These are phyloP conservation scores for Gossypium longicalyx DNA, from an alignment of 345 rosid species.

Conservation along the genomic window DNA sequence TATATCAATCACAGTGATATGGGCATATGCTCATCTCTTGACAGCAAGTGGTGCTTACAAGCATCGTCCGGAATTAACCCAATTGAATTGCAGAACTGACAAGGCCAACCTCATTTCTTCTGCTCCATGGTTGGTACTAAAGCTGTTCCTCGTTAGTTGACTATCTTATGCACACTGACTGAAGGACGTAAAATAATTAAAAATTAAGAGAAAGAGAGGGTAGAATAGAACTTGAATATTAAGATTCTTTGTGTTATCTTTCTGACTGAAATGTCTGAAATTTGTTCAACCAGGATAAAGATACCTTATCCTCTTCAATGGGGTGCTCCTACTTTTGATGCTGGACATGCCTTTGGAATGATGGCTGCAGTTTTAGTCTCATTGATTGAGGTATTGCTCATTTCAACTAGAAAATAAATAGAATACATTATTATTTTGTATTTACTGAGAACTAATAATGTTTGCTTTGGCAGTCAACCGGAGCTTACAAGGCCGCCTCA, in stretches of 20 bases:
- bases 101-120: slow-evolving; percentile 95
- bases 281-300: slow-evolving; percentile 61
- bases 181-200: neutral
- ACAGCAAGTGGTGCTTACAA: slow-evolving; percentile 97
- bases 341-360: slow-evolving; percentile 97
- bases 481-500: slow-evolving; percentile 96
- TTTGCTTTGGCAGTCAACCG: slow-evolving; percentile 57
- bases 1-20: slow-evolving; percentile 66
- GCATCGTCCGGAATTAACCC: slow-evolving; percentile 73
- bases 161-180: neutral
- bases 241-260: neutral
- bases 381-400: slow-evolving; percentile 63
- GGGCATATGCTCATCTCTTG: slow-evolving; percentile 97
- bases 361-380: slow-evolving; percentile 97
- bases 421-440: neutral
- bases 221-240: neutral
- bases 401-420: neutral
- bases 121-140: slow-evolving; percentile 77
- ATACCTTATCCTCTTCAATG: slow-evolving; percentile 98
- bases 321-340: slow-evolving; percentile 99
- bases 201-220: neutral
- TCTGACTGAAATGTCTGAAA: slow-evolving; percentile 8
- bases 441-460: slow-evolving; percentile 8
- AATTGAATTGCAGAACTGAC: slow-evolving; percentile 86
- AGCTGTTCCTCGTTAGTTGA: neutral